A percentile compares a stretch with the other conserved stretches of the same genome.
Conservation (phyloP, 345 rosid species). For the Corchorus olitorius region DNA sequence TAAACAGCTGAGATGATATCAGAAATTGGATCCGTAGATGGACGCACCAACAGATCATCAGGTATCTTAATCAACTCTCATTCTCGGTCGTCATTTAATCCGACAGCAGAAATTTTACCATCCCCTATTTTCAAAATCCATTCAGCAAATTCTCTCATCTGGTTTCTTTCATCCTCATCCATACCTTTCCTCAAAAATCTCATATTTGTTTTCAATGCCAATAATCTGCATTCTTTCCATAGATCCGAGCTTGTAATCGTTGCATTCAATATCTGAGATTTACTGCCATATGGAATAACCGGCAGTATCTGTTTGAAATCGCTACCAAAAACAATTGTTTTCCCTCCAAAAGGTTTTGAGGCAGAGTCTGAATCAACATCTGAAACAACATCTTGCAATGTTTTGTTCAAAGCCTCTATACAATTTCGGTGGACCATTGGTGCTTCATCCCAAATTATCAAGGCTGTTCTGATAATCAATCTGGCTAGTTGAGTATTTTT, state of each 20-base stretch:
- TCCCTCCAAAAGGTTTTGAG: background rate
- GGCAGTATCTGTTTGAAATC: background rate
- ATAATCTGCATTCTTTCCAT: background rate
- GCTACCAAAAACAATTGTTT: background rate
- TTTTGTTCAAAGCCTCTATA: background rate
- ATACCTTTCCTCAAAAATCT: background rate
- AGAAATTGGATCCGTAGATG: background rate
- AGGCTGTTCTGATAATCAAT: too few relatives aligned
- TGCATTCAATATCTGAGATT: background rate
- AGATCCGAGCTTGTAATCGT: background rate
- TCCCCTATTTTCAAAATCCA: background rate
- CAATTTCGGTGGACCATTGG: background rate
- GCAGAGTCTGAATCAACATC: rapidly evolving
- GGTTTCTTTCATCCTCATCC: background rate
- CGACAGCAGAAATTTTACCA: too few relatives aligned
- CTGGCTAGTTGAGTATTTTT: background rate
- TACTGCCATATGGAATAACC: background rate
- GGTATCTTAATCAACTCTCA: too few relatives aligned
- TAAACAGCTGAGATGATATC: rapidly evolving
- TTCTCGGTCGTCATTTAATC: too few relatives aligned
- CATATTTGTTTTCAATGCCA: background rate
- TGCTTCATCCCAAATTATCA: background rate
- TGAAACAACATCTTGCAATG: too few relatives aligned
- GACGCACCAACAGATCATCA: too few relatives aligned
- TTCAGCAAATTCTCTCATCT: background rate